Evolutionary conservation across 768 basidiomycete genomes (phyloP), one percentile per base, ranked within the genome.

Genomic region (Lepiota venenata): DNA sequence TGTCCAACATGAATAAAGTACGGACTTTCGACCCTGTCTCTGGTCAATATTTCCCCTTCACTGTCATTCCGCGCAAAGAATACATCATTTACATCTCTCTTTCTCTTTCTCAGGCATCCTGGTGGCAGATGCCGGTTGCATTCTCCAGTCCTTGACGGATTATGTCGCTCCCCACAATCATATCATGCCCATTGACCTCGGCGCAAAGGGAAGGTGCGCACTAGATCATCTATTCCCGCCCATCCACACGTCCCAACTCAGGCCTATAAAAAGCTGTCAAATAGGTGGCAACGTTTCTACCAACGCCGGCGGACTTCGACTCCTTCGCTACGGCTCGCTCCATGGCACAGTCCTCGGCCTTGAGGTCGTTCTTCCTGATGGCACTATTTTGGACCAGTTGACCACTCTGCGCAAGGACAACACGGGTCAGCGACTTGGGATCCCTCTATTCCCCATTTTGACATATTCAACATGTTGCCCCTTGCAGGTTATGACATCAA

Each of bases 201-300:
- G 93, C 40, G 94, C 95, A 27, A 98, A 98, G 73, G 95, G 95
- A 68, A 95, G 92, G 91, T 89, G 55, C 45, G 74, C 37, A 36
- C 7, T n/a, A 48, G 32, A 38, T 52, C 37, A 40, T 4, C 25
- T 38, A 35, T 37, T 42, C 47, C 36, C 45, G 47, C 25, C n/a
- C 25, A 45, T 11, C 25, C 52, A 59, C 45, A 47, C 11, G 38
- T 16, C 20, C 47, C 51, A 52, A 50, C n/a, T 20, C 22, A 48
- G 46, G 12, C 21, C n/a, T n/a, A n/a, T 20, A 51, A 29, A 32
- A 66, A 91, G 91, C 63, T 99, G 97, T 76, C 96, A 98, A 64
- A 95, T 99, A 59, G 97, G 96, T 45, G 97, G 97, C 32, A 98
- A 98, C 68, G 80, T 98, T 22, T 85, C 97, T 1, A 98, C 97